These are phyloP conservation scores for sunflower (Helianthus annuus) DNA, from an alignment of 129 eudicot species.

Conservation along the genomic window DNA sequence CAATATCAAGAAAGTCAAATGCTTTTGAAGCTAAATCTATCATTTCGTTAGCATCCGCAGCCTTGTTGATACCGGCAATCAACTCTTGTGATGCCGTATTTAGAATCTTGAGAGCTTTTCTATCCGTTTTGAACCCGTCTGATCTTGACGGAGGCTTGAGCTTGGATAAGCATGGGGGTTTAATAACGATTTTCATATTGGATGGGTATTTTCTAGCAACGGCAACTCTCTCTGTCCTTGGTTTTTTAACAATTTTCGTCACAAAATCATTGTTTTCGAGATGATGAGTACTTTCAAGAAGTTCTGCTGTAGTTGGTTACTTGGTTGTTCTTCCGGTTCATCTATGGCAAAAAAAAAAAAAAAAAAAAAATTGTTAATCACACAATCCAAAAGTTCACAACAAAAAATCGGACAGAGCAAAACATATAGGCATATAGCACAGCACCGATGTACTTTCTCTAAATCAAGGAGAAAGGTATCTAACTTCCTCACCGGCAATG, in stretches of 20 bases:
- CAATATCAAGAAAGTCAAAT: background rate
- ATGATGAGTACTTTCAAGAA: background rate
- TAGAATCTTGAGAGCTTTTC: background rate
- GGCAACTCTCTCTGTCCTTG: background rate
- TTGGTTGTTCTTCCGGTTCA: background rate
- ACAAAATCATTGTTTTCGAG: background rate
- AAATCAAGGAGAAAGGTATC: background rate
- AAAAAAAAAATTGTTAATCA: background rate
- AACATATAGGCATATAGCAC: background rate
- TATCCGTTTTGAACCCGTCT: background rate
- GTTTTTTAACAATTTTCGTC: background rate
- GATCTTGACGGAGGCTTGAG: slow-evolving; percentile 12
- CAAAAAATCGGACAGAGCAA: background rate
- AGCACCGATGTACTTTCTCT: background rate
- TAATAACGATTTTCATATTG: background rate
- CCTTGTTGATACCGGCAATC: background rate
- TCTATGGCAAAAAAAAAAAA: slow-evolving; percentile 11
- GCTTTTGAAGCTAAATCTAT: background rate
- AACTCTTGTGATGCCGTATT: background rate
- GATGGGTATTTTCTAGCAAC: background rate
- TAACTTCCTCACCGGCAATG: too few relatives aligned
- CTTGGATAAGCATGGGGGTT: background rate
- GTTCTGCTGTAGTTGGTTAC: background rate
- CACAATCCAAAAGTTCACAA: slow-evolving; percentile 3
- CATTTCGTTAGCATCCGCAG: slow-evolving; percentile 5